A percentile compares a stretch with the other conserved stretches of the same genome.
phyloP scores from a whole-genome alignment of 371 early-diverging fungal species.

The Phascolomyces articulosus region DNA sequence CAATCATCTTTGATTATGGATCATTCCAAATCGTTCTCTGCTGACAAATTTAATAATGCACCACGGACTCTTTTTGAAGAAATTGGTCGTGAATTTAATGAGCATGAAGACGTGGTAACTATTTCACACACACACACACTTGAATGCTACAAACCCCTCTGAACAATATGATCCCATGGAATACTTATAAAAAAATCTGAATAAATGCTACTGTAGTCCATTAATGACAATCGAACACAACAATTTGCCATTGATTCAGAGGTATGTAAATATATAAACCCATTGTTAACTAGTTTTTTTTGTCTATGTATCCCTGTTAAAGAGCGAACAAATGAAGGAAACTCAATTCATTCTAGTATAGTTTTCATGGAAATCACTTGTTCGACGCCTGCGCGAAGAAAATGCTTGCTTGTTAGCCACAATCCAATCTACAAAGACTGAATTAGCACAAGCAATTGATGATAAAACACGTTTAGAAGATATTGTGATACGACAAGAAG shows the following conservation, averaged over 20 bases:
- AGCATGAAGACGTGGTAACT: neutral
- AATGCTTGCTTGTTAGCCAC: conserved; percentile 11
- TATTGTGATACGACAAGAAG: neutral
- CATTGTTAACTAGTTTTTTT: neutral
- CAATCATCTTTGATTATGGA: conserved; percentile 17
- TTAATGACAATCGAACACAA: neutral
- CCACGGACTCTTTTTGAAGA: conserved; percentile 20
- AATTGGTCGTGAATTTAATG: conserved; percentile 6
- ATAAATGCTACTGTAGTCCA: neutral
- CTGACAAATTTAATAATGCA: conserved; percentile 11
- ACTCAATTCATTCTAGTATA: conserved; percentile 5
- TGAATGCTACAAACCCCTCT: too few relatives aligned
- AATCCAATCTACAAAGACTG: neutral
- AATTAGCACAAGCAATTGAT: neutral
- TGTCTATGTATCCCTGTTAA: too few relatives aligned
- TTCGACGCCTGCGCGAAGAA: conserved; percentile 17
- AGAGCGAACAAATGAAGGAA: neutral
- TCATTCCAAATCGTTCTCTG: conserved; percentile 7
- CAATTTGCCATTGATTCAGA: conserved; percentile 5
- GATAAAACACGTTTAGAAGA: conserved; percentile 7
- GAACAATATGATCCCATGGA: neutral
- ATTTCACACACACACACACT: too few relatives aligned
- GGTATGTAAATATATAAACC: too few relatives aligned
- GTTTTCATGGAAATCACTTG: conserved; percentile 17
- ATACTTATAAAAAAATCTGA: neutral